Percentiles rank a stretch among this genome's conserved stretches.
Conservation (phyloP, 2,329 filamentous ascomycete genomes). For the Aspergillus sp. region DNA sequence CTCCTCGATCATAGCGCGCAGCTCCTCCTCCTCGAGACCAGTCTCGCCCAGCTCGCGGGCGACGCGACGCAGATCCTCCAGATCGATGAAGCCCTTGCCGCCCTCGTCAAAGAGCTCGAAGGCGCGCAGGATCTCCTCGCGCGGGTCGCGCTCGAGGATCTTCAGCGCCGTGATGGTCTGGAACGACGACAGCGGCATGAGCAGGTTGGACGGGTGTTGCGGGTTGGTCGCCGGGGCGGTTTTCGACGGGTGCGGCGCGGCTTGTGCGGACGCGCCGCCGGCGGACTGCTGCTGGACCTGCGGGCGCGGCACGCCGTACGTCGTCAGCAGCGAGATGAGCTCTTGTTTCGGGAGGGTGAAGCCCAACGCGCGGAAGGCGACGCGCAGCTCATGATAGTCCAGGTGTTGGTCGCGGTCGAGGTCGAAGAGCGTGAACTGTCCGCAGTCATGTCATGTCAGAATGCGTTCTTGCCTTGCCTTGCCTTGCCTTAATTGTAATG, state of each 20-base stretch:
- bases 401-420: constrained; percentile 92
- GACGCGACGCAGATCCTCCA: constrained; percentile 83
- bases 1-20: constrained; percentile 95
- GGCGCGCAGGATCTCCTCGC: constrained; percentile 86
- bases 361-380: constrained; percentile 90
- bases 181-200: constrained; percentile 71
- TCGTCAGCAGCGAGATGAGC: constrained; percentile 75
- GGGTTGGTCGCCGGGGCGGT: constrained; percentile 43
- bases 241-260: constrained; percentile 35
- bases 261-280: constrained; percentile 24
- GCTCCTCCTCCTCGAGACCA: constrained; percentile 86
- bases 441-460: too few relatives aligned
- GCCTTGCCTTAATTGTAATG: too few relatives aligned
- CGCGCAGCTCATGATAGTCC: constrained; percentile 97
- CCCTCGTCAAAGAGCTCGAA: constrained; percentile 93
- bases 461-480: constrained; percentile 1
- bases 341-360: constrained; percentile 88
- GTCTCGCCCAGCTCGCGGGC: constrained; percentile 85
- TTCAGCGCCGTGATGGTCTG: constrained; percentile 75
- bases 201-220: constrained; percentile 63
- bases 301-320: constrained; percentile 72
- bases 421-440: constrained; percentile 89
- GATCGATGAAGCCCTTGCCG: constrained; percentile 83
- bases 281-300: constrained; percentile 46
- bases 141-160: constrained; percentile 78